These are phyloP conservation scores for Xylariales sp. DNA, from an alignment of 2,329 filamentous ascomycete species.

Conservation along the genomic window DNA sequence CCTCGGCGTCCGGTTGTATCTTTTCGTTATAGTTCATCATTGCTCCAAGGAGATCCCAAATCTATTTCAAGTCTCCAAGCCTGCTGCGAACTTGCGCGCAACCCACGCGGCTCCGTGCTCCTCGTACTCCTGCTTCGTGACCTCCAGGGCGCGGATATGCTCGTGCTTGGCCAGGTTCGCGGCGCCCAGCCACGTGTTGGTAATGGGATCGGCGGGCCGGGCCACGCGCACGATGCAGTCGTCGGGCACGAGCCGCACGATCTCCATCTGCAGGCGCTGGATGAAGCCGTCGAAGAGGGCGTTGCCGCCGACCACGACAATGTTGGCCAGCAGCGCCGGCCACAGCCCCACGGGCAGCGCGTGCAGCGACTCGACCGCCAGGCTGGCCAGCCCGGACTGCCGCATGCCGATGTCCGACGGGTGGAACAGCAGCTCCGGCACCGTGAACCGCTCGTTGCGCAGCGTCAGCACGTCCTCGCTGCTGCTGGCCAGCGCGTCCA, in stretches of 20 bases:
- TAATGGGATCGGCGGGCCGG: conserved; percentile 67
- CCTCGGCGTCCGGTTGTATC: no score
- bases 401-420: conserved; percentile 81
- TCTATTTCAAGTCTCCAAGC: conserved; percentile 18
- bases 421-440: conserved; percentile 86
- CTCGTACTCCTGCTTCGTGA: conserved; percentile 88
- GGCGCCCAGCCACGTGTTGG: conserved; percentile 82
- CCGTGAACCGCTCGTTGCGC: conserved; percentile 85
- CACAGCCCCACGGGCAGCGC: conserved; percentile 76
- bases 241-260: conserved; percentile 67
- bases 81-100: conserved; percentile 61
- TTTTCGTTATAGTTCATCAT: no score
- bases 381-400: conserved; percentile 76
- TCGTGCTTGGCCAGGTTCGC: conserved; percentile 68
- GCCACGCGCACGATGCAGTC: conserved; percentile 75
- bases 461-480: conserved; percentile 86
- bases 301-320: conserved; percentile 86
- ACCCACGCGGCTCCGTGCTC: conserved; percentile 78
- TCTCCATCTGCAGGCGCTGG: conserved; percentile 70
- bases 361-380: conserved; percentile 75
- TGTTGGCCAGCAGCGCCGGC: conserved; percentile 79
- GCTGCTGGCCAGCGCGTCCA: no score
- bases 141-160: conserved; percentile 61
- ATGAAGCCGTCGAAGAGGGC: conserved; percentile 76
- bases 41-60: no score